phyloP scores from a whole-genome alignment of 331 rosid genomes.

The Spiraea crenata region DNA sequence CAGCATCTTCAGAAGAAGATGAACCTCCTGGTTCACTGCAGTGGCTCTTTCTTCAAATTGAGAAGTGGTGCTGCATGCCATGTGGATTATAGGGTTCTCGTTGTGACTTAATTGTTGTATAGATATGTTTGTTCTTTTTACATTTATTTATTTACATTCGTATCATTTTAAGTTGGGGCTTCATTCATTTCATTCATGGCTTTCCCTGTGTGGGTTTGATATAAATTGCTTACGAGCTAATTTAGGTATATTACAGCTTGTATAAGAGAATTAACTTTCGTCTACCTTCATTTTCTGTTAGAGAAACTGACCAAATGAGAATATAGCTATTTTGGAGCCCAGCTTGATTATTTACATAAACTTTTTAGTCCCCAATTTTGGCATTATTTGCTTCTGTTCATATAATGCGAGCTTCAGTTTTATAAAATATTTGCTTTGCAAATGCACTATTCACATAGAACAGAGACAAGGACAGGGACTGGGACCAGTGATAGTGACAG shows the following conservation, averaged over 20 bases:
- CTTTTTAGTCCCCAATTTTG: neutral
- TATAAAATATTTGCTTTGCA: too few species aligned
- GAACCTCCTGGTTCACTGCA: conserved; percentile 47
- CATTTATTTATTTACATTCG: conserved; percentile 11
- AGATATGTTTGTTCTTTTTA: neutral
- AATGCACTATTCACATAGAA: too few species aligned
- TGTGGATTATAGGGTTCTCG: conserved; percentile 49
- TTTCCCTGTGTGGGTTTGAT: conserved; percentile 31
- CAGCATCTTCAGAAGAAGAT: conserved; percentile 46
- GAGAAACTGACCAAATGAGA: conserved; percentile 4
- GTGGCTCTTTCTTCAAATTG: conserved; percentile 62
- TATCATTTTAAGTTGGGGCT: conserved; percentile 30
- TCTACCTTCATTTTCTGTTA: neutral
- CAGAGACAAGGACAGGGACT: too few species aligned
- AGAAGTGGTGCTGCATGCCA: conserved; percentile 60
- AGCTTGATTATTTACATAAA: conserved; percentile 2
- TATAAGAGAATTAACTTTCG: neutral
- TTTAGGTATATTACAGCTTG: neutral
- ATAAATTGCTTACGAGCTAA: neutral
- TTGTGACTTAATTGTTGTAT: conserved; percentile 19
- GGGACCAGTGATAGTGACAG: too few species aligned
- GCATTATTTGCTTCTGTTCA: neutral
- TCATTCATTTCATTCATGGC: conserved; percentile 46
- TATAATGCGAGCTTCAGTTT: too few species aligned
- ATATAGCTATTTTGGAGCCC: neutral